These are phyloP conservation scores for Suillus spraguei DNA, from an alignment of 768 basidiomycete species.

Conservation along the genomic window DNA sequence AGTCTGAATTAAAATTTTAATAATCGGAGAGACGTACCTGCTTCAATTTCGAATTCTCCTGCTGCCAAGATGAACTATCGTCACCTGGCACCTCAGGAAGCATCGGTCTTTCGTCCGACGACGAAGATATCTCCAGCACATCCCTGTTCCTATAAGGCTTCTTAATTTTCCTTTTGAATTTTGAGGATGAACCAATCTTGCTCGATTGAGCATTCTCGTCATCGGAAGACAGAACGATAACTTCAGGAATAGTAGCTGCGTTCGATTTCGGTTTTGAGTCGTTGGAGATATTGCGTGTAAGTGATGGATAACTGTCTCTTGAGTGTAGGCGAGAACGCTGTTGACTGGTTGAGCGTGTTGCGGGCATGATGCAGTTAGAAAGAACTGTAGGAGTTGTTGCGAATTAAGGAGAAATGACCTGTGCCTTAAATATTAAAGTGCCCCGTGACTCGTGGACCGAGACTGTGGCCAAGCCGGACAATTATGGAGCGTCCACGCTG, in stretches of 20 bases:
- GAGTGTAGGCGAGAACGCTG: slow-evolving; percentile 11
- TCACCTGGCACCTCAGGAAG: slow-evolving; percentile 17
- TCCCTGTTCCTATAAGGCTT: slow-evolving; percentile 32
- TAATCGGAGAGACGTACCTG: slow-evolving; percentile 36
- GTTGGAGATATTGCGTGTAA: slow-evolving; percentile 10
- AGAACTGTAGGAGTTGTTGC: not conserved
- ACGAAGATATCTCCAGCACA: slow-evolving; percentile 63
- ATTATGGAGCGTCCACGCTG: not conserved
- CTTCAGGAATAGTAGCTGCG: slow-evolving; percentile 21
- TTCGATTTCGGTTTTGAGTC: slow-evolving; percentile 18
- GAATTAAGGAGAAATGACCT: not conserved
- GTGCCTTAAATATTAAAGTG: not conserved
- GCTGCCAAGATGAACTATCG: slow-evolving; percentile 30
- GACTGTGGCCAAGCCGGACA: not conserved
- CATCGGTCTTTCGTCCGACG: slow-evolving; percentile 47
- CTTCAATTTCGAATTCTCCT: slow-evolving; percentile 44
- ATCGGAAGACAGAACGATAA: slow-evolving; percentile 39
- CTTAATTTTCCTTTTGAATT: slow-evolving; percentile 14
- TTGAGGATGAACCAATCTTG: slow-evolving; percentile 21
- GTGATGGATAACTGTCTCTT: slow-evolving; percentile 12
- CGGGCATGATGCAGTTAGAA: slow-evolving; percentile 22
- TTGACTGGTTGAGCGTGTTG: slow-evolving; percentile 33
- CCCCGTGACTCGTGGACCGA: not conserved
- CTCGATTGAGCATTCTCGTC: slow-evolving; percentile 27
- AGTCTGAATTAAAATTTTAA: not conserved